Conservation (phyloP, 371 early-diverging fungal genomes). For the Mucor circinelloides region DNA sequence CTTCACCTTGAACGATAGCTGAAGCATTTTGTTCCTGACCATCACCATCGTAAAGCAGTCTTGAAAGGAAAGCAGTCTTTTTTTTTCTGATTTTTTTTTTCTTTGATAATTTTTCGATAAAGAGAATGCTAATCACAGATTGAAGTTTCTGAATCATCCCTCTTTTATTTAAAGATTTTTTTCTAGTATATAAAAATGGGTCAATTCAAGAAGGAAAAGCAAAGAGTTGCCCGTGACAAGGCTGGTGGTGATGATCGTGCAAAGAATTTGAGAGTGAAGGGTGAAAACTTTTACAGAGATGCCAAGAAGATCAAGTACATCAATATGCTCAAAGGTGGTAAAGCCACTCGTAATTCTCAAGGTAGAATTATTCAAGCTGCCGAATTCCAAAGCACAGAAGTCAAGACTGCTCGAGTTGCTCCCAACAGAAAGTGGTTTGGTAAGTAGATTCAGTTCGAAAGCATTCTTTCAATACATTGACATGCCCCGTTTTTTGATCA, state of each 20-base stretch:
- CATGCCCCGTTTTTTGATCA: constrained; percentile 16
- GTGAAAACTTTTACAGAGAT: constrained; percentile 97
- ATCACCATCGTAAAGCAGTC: background rate
- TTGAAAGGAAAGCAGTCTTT: constrained; percentile 3
- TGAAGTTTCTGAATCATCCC: background rate
- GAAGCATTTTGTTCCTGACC: too few relatives aligned
- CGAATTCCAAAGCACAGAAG: constrained; percentile 85
- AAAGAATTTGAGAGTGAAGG: constrained; percentile 79
- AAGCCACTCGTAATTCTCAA: constrained; percentile 81
- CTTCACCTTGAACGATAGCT: too few relatives aligned
- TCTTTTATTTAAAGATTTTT: background rate
- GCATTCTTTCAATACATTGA: background rate
- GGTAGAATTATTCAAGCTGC: constrained; percentile 97
- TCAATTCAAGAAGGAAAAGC: constrained; percentile 70
- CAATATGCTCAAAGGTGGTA: constrained; percentile 94
- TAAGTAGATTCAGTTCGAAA: constrained; percentile 28
- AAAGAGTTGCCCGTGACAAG: constrained; percentile 54
- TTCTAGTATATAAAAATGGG: constrained; percentile 50
- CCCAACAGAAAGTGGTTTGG: constrained; percentile 99
- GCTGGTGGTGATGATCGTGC: constrained; percentile 57
- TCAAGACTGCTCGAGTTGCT: constrained; percentile 84
- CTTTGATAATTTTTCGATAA: background rate
- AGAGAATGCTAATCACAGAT: background rate
- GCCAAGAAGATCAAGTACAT: constrained; percentile 88
- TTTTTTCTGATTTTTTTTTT: background rate